A percentile compares a stretch with the other conserved stretches of the same genome.
Conservation (phyloP, 441 rosid species). For the Gossypium aridum region DNA sequence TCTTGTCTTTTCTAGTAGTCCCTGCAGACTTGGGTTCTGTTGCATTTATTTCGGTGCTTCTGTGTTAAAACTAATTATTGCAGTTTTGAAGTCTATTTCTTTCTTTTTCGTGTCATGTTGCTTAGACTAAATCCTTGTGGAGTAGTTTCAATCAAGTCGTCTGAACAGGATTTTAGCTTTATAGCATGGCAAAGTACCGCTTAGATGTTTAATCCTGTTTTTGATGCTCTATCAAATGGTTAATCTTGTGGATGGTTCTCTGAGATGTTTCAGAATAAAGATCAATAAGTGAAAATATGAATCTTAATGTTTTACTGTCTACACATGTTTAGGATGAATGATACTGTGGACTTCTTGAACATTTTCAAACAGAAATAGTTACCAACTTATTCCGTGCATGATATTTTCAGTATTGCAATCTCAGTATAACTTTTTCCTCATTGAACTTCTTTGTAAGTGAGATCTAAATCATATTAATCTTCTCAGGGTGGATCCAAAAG, state of each 20-base stretch:
- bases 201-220: background rate
- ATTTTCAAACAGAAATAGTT: background rate
- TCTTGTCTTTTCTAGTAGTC: background rate
- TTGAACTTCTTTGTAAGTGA: background rate
- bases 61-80: slow-evolving; percentile 2
- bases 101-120: background rate
- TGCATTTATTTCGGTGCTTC: background rate
- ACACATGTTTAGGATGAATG: background rate
- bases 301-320: background rate
- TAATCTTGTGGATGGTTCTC: background rate
- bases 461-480: background rate
- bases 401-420: background rate
- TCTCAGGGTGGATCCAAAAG: slow-evolving; percentile 91
- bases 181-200: background rate
- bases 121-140: background rate
- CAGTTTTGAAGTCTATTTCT: background rate
- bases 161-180: background rate
- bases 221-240: background rate
- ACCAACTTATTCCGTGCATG: background rate
- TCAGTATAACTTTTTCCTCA: background rate
- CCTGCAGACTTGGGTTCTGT: background rate
- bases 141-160: background rate
- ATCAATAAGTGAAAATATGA: background rate
- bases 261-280: background rate
- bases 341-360: background rate